phyloP scores from a whole-genome alignment of 2,329 filamentous ascomycete genomes.

The Colletotrichum musicola region DNA sequence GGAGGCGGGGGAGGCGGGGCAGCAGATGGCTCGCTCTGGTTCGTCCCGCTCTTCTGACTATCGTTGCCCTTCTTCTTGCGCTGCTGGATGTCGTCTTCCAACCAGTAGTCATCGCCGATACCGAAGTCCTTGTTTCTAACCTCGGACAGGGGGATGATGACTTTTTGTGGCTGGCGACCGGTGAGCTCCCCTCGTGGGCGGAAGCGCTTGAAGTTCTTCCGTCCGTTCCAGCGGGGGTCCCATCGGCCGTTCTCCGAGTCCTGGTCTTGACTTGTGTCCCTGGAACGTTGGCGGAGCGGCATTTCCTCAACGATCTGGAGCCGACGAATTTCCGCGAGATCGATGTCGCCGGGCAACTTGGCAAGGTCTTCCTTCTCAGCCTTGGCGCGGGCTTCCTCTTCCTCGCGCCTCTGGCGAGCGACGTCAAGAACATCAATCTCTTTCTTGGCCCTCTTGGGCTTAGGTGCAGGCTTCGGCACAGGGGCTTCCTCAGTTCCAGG shows the following conservation, averaged over 20 bases:
- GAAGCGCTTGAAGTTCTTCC: conserved; percentile 97
- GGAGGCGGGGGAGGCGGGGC: neutral
- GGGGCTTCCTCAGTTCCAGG: conserved; percentile 45
- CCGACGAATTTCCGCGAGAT: conserved; percentile 79
- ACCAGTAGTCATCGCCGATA: conserved; percentile 82
- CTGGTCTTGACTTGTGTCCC: conserved; percentile 59
- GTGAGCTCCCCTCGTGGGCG: conserved; percentile 65
- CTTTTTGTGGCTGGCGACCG: conserved; percentile 57
- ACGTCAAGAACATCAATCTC: conserved; percentile 78
- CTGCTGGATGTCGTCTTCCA: conserved; percentile 62
- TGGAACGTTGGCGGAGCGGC: conserved; percentile 64
- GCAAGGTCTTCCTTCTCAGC: conserved; percentile 67
- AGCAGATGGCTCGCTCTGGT: conserved; percentile 13
- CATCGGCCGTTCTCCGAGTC: conserved; percentile 72
- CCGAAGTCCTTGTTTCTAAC: conserved; percentile 79
- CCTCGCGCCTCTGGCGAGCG: conserved; percentile 70
- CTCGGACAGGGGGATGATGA: conserved; percentile 80
- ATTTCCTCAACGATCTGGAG: conserved; percentile 84
- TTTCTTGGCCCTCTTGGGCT: conserved; percentile 64
- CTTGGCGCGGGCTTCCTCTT: conserved; percentile 74
- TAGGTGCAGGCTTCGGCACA: conserved; percentile 45
- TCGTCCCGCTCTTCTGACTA: conserved; percentile 42
- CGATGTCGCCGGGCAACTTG: conserved; percentile 71
- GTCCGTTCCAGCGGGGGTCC: conserved; percentile 92
- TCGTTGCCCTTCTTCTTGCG: conserved; percentile 46